Conservation (phyloP, 2,329 filamentous ascomycete species). For the Xylariales sp. region DNA sequence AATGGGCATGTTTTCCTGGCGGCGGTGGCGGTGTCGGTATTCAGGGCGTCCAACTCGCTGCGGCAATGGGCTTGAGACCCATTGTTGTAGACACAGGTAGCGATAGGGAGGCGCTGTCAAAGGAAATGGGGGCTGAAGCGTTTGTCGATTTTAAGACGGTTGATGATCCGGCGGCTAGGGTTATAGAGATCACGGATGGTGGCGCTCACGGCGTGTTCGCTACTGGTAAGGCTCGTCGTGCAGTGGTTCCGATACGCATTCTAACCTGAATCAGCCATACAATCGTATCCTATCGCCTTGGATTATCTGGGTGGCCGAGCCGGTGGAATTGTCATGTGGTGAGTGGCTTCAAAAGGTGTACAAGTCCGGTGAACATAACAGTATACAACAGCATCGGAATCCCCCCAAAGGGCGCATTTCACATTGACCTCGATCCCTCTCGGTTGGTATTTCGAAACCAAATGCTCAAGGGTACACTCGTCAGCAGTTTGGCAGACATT, state of each 20-base stretch:
- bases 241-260: too few species aligned
- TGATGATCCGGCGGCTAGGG: conserved; percentile 11
- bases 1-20: conserved; percentile 52
- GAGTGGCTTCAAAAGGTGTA: not conserved
- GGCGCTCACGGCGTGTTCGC: conserved; percentile 14
- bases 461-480: conserved; percentile 11
- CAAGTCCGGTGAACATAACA: not conserved
- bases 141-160: conserved; percentile 51
- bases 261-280: conserved; percentile 11
- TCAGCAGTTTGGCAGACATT: conserved; percentile 12
- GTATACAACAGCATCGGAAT: conserved; percentile 11
- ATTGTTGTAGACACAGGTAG: conserved; percentile 51
- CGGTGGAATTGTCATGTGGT: conserved; percentile 13
- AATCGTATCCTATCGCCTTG: conserved; percentile 12
- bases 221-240: conserved; percentile 13
- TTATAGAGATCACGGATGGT: conserved; percentile 12
- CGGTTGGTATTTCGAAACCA: conserved; percentile 9
- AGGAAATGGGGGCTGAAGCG: conserved; percentile 47
- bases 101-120: conserved; percentile 38
- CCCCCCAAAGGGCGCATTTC: conserved; percentile 11
- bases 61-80: conserved; percentile 51
- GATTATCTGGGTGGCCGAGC: conserved; percentile 10
- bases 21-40: conserved; percentile 53
- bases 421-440: conserved; percentile 12
- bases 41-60: conserved; percentile 50